Percentiles rank a stretch among this genome's conserved stretches.
Evolutionary conservation across 1,284 basidiomycete species (phyloP).

Genomic region (Coniferiporia weirii): DNA sequence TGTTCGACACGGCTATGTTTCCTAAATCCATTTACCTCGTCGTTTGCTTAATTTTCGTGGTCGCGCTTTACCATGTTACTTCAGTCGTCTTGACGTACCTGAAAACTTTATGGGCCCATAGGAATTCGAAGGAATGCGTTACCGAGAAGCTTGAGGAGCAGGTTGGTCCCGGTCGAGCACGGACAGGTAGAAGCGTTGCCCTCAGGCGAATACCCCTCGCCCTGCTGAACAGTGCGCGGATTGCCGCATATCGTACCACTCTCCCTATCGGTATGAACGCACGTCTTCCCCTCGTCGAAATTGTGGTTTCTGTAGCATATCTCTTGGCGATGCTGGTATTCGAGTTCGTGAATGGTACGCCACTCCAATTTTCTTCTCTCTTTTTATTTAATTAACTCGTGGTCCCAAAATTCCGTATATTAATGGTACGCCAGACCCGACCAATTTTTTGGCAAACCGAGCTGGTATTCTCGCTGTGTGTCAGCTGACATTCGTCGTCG

Average conservation of each 20-base stretch:
- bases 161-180: not conserved
- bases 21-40: conserved; percentile 9
- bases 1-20: not conserved
- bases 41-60: conserved; percentile 1
- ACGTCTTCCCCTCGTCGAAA: conserved; percentile 1
- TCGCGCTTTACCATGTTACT: not conserved
- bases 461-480: conserved; percentile 35
- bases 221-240: not conserved
- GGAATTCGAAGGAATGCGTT: not conserved
- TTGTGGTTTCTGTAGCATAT: not conserved
- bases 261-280: not conserved
- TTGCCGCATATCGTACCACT: conserved; percentile 1
- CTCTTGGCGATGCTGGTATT: conserved; percentile 8
- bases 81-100: not conserved
- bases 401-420: not conserved
- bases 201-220: conserved; percentile 9
- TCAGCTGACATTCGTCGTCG: conserved; percentile 41
- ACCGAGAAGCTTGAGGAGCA: not conserved
- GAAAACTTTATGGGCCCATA: not conserved
- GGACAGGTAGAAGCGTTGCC: not conserved
- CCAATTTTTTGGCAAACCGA: conserved; percentile 26
- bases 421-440: not conserved
- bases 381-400: not conserved
- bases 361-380: not conserved
- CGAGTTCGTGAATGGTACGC: conserved; percentile 8